Evolutionary conservation across 2,329 filamentous ascomycete species (phyloP).

Genomic region (Fusarium setosum): DNA sequence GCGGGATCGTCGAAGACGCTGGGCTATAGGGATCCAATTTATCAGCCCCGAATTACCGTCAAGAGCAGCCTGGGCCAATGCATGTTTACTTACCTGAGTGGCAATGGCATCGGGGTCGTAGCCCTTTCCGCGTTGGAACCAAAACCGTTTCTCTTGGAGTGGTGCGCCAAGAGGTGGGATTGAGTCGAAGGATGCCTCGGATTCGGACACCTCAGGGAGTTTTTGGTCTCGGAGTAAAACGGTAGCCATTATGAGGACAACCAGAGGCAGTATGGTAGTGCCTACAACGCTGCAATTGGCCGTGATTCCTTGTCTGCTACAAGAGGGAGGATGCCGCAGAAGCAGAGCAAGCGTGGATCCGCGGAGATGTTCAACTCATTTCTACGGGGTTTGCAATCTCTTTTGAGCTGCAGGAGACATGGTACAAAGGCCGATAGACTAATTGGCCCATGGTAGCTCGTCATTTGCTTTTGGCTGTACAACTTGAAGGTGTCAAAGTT

Average conservation of each 20-base stretch:
- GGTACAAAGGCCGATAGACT: not conserved
- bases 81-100: not conserved
- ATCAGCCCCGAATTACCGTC: no score
- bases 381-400: not conserved
- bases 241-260: not conserved
- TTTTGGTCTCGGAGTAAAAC: not conserved
- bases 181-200: not conserved
- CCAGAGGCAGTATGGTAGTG: no score
- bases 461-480: not conserved
- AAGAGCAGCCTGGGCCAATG: conserved; percentile 42
- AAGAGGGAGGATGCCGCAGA: not conserved
- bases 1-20: conserved; percentile 23
- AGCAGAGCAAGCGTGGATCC: not conserved
- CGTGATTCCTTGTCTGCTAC: not conserved
- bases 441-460: not conserved
- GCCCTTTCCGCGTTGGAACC: not conserved
- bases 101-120: not conserved
- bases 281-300: not conserved
- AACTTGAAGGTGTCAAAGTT: not conserved
- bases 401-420: not conserved
- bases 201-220: not conserved
- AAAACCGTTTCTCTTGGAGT: not conserved
- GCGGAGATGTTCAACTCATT: not conserved
- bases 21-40: no score
- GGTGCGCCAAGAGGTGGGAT: not conserved